phyloP scores from a whole-genome alignment of 805 yeast genomes.

The Priceomyces carsonii region DNA sequence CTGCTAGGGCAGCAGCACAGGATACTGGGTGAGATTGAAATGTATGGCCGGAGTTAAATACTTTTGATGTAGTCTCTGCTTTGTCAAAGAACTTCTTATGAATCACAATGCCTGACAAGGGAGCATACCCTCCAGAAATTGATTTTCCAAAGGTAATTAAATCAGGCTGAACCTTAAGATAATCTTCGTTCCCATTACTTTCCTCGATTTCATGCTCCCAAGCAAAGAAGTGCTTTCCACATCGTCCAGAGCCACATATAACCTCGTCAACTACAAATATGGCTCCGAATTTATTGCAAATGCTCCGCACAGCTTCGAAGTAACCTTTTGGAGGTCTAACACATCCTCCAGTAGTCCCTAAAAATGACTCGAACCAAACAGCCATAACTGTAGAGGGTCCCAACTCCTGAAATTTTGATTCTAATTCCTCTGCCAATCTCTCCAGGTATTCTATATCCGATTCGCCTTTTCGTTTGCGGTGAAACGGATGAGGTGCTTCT shows the following conservation, averaged over 20 bases:
- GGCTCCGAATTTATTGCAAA: conserved; percentile 54
- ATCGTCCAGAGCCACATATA: conserved; percentile 58
- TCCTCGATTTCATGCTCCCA: conserved; percentile 50
- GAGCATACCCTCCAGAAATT: conserved; percentile 47
- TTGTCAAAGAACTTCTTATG: background rate
- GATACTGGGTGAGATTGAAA: conserved; percentile 50
- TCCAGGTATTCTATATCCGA: conserved; percentile 40
- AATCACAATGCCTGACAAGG: conserved; percentile 45
- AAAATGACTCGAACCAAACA: conserved; percentile 46
- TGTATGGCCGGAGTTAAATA: conserved; percentile 49
- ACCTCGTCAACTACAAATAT: conserved; percentile 55
- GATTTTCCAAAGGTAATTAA: conserved; percentile 51
- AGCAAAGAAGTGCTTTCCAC: conserved; percentile 48
- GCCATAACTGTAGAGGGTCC: conserved; percentile 47
- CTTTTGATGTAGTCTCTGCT: background rate
- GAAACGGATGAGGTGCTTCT: conserved; percentile 31
- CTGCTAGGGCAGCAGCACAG: conserved; percentile 48
- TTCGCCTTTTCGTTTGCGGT: conserved; percentile 28
- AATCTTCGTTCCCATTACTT: too few relatives aligned
- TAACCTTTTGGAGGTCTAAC: conserved; percentile 36
- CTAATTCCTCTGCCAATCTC: conserved; percentile 40
- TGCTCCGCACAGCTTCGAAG: conserved; percentile 43
- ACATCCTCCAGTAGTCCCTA: conserved; percentile 48
- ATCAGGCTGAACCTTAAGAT: conserved; percentile 49
- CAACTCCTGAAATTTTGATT: conserved; percentile 38